These are phyloP conservation scores for Wickerhamiella pararugosa DNA, from an alignment of 1,139 yeast genomes.

Conservation along the genomic window DNA sequence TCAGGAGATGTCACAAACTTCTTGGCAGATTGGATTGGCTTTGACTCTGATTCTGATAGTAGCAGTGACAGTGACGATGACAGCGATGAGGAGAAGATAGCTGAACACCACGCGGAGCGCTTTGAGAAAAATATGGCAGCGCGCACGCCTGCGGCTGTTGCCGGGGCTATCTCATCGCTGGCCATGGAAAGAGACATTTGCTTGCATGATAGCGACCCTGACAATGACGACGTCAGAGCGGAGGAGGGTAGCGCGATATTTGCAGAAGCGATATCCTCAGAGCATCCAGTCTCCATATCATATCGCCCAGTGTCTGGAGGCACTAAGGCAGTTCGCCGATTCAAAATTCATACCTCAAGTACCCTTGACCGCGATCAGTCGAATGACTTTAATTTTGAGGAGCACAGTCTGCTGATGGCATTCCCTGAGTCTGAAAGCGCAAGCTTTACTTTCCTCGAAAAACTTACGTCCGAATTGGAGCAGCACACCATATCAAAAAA, in stretches of 20 bases:
- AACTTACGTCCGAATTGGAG: slow-evolving; percentile 14
- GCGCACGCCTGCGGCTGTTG: slow-evolving; percentile 4
- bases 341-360: not conserved
- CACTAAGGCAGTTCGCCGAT: slow-evolving; percentile 1
- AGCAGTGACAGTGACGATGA: slow-evolving; percentile 7
- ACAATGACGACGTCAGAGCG: not conserved
- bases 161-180: not conserved
- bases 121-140: slow-evolving; percentile 4
- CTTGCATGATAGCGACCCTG: not conserved
- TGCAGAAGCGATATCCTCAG: slow-evolving; percentile 3
- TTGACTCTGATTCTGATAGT: slow-evolving; percentile 5
- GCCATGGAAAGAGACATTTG: not conserved
- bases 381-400: not conserved
- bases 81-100: slow-evolving; percentile 7
- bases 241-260: not conserved
- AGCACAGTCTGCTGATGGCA: not conserved
- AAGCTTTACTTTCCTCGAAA: slow-evolving; percentile 16
- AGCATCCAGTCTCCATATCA: slow-evolving; percentile 6
- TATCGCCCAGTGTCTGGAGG: slow-evolving; percentile 1
- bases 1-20: slow-evolving; percentile 6
- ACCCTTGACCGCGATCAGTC: not conserved
- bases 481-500: slow-evolving; percentile 14
- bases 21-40: slow-evolving; percentile 8
- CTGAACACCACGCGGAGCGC: slow-evolving; percentile 2
- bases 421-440: slow-evolving; percentile 16